phyloP scores from a whole-genome alignment of 2,329 filamentous ascomycete genomes.

The Cercospora janseana region DNA sequence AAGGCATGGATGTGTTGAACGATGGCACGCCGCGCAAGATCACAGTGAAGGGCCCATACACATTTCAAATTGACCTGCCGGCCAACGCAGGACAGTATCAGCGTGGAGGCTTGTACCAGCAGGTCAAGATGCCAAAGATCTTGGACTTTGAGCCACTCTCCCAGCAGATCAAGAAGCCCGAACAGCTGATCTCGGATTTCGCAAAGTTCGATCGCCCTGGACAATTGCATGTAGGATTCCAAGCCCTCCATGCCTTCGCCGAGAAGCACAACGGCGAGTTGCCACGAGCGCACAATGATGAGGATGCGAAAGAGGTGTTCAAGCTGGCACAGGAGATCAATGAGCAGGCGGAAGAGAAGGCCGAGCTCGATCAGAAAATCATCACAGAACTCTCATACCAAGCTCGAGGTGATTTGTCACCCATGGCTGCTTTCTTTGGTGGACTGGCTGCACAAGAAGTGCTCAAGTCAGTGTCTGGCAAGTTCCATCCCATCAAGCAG shows the following conservation, averaged over 20 bases:
- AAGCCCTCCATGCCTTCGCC: constrained; percentile 84
- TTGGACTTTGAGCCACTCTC: constrained; percentile 83
- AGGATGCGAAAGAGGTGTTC: constrained; percentile 75
- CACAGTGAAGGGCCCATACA: constrained; percentile 90
- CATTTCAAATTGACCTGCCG: constrained; percentile 94
- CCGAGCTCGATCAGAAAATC: constrained; percentile 88
- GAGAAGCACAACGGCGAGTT: constrained; percentile 68
- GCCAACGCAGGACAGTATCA: constrained; percentile 82
- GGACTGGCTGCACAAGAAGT: constrained; percentile 92
- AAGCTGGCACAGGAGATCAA: constrained; percentile 73
- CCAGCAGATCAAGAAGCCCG: constrained; percentile 77
- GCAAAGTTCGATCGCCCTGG: constrained; percentile 95
- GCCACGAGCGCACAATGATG: constrained; percentile 78
- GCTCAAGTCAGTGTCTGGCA: constrained; percentile 93
- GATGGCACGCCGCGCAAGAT: constrained; percentile 81
- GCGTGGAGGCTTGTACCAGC: constrained; percentile 83
- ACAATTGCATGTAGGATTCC: constrained; percentile 87
- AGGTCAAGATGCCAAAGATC: constrained; percentile 98
- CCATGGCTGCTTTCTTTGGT: constrained; percentile 93
- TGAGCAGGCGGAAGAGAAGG: constrained; percentile 62
- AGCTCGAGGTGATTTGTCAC: constrained; percentile 82
- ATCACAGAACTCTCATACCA: constrained; percentile 93
- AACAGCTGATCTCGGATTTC: constrained; percentile 89
- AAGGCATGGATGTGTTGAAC: constrained; percentile 89
- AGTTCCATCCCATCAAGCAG: constrained; percentile 93